A percentile compares a stretch with the other conserved stretches of the same genome.
These are phyloP conservation scores for Fraxinus baroniana DNA, from an alignment of 305 asterid species.

Conservation along the genomic window DNA sequence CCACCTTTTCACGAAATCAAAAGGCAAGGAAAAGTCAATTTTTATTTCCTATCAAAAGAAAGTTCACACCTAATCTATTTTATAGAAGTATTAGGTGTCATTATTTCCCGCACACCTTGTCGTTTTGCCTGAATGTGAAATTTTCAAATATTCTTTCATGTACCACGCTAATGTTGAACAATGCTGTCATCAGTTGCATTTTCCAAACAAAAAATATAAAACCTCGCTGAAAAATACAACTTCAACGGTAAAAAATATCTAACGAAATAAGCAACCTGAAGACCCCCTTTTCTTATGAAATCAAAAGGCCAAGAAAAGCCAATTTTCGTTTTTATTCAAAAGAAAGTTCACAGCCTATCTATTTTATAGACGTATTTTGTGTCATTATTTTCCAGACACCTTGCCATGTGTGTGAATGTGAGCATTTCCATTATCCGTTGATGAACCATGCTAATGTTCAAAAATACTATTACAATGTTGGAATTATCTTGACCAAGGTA, in stretches of 20 bases:
- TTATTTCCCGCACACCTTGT: background rate
- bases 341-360: conserved; percentile 2
- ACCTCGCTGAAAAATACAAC: no score
- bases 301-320: background rate
- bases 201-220: no score
- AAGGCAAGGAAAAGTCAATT: background rate
- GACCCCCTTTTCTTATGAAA: background rate
- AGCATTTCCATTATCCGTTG: background rate
- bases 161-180: background rate
- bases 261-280: background rate
- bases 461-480: background rate
- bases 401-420: background rate
- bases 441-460: background rate
- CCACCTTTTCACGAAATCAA: background rate
- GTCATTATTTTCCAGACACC: background rate
- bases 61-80: background rate
- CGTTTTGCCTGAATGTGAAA: background rate
- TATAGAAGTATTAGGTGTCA: background rate
- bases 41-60: background rate
- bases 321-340: background rate
- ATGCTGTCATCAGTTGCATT: background rate
- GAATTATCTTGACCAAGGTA: background rate
- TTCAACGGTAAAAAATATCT: no score
- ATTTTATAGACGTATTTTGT: background rate
- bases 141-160: background rate